A percentile compares a stretch with the other conserved stretches of the same genome.
These are phyloP conservation scores for Salmacisia buchloeana DNA, from an alignment of 1,284 basidiomycete species.

Conservation along the genomic window DNA sequence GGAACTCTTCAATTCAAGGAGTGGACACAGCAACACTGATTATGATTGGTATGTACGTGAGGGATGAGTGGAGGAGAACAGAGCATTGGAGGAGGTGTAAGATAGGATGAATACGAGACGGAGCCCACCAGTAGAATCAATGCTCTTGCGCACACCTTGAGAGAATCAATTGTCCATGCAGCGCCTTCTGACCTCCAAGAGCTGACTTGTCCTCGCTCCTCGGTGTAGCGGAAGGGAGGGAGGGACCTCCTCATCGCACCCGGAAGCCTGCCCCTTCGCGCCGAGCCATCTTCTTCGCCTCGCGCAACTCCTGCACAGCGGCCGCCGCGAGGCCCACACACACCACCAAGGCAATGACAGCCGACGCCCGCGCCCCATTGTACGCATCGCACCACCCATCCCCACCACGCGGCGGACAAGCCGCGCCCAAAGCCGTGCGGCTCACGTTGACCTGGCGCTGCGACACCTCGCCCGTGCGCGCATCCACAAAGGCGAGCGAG, in stretches of 20 bases:
- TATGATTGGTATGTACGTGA: too few relatives aligned
- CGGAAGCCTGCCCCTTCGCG: background rate
- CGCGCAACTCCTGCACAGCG: background rate
- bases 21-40: too few relatives aligned
- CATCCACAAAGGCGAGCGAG: background rate
- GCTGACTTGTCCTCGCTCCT: too few relatives aligned
- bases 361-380: background rate
- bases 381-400: conserved; percentile 7
- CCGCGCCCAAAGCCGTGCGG: background rate
- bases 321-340: background rate
- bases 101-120: too few relatives aligned
- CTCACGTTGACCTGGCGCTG: background rate
- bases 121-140: too few relatives aligned
- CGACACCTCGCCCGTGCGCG: background rate
- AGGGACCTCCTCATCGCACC: background rate
- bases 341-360: background rate
- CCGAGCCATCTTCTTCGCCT: conserved; percentile 1
- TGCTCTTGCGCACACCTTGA: too few relatives aligned
- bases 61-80: too few relatives aligned
- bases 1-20: too few relatives aligned
- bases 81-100: too few relatives aligned
- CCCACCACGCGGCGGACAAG: background rate
- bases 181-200: too few relatives aligned
- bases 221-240: too few relatives aligned
- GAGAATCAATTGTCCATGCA: too few relatives aligned